Evolutionary conservation across 176 grass and related monocot genomes (phyloP).

Genomic region (Phragmites australis): DNA sequence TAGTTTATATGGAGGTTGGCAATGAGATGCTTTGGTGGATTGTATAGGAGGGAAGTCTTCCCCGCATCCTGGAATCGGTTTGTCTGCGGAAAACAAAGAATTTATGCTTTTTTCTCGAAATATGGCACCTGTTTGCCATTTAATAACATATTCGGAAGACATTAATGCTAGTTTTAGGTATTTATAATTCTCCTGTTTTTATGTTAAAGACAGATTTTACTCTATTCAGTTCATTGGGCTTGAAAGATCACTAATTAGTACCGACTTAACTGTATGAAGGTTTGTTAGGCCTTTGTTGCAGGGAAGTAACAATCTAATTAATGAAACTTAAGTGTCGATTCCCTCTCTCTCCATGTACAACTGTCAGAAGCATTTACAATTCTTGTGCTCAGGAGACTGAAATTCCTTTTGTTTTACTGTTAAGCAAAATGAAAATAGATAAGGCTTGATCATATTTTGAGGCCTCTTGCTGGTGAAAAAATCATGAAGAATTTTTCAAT

Average conservation of each 20-base stretch:
- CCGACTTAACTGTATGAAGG: background rate
- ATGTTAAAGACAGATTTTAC: background rate
- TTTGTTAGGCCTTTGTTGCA: background rate
- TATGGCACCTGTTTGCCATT: background rate
- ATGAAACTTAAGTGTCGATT: background rate
- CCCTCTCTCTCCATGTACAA: background rate
- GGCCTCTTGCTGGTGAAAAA: background rate
- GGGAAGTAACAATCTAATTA: background rate
- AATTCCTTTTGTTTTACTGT: background rate
- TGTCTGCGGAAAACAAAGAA: background rate
- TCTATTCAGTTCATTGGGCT: background rate
- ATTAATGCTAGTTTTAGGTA: background rate
- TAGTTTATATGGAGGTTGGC: background rate
- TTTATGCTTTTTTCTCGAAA: conserved; percentile 2
- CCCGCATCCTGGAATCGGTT: background rate
- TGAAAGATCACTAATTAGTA: background rate
- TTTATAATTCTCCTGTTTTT: background rate
- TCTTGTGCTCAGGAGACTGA: background rate
- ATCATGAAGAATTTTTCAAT: background rate
- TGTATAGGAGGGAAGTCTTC: background rate
- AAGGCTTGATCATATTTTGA: background rate
- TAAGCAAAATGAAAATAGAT: background rate
- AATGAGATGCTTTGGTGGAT: background rate
- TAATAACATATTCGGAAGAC: background rate
- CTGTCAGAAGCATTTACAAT: background rate